These are phyloP conservation scores for Phytophthora citrophthora DNA, from an alignment of 352 stramenopile species.

Conservation along the genomic window DNA sequence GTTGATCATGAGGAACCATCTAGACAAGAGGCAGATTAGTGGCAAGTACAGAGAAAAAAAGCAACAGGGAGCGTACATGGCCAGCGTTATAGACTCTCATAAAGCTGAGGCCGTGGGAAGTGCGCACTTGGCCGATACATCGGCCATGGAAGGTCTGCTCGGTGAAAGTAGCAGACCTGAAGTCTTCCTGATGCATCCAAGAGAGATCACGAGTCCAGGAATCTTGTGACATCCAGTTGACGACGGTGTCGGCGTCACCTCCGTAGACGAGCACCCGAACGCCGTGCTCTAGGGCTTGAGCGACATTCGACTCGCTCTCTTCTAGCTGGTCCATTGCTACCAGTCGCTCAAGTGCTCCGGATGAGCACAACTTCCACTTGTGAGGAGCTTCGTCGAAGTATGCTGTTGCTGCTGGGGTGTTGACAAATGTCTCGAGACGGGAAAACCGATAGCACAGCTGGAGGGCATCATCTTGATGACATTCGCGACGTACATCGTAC, in stretches of 20 bases:
- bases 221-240: slow-evolving; percentile 75
- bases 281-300: slow-evolving; percentile 46
- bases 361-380: slow-evolving; percentile 61
- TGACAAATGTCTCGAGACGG: slow-evolving; percentile 65
- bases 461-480: slow-evolving; percentile 53
- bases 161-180: slow-evolving; percentile 24
- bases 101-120: slow-evolving; percentile 62
- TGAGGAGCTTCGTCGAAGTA: slow-evolving; percentile 52
- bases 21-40: slow-evolving; percentile 27
- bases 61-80: slow-evolving; percentile 52
- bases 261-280: slow-evolving; percentile 80
- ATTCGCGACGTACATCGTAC: slow-evolving; percentile 73
- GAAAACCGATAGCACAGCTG: slow-evolving; percentile 73
- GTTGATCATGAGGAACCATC: slow-evolving; percentile 85
- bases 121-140: slow-evolving; percentile 50
- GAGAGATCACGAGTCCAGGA: slow-evolving; percentile 59
- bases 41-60: not conserved
- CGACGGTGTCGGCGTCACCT: slow-evolving; percentile 72
- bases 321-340: slow-evolving; percentile 48
- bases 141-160: slow-evolving; percentile 30
- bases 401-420: slow-evolving; percentile 37
- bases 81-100: slow-evolving; percentile 67
- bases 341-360: slow-evolving; percentile 20
- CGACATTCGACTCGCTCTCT: slow-evolving; percentile 67
- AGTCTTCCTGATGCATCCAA: slow-evolving; percentile 49